A percentile compares a stretch with the other conserved stretches of the same genome.
phyloP scores from a whole-genome alignment of 257 asterid genomes.

The Echium plantagineum region DNA sequence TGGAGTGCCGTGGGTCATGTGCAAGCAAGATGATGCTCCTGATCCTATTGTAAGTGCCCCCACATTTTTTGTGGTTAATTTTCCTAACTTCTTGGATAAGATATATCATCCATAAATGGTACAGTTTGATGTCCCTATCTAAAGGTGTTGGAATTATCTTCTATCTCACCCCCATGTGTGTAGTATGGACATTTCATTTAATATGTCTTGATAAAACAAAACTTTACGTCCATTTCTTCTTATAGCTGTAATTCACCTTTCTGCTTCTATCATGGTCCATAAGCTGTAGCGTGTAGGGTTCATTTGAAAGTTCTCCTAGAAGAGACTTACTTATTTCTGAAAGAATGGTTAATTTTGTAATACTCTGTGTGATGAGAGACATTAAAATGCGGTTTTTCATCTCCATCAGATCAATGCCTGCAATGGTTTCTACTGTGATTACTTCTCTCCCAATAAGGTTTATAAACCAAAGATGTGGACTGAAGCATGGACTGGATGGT shows the following conservation, averaged over 20 bases:
- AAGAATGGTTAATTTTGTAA: not conserved
- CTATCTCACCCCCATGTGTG: not conserved
- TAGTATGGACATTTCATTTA: not conserved
- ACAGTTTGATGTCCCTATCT: not conserved
- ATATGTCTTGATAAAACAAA: slow-evolving; percentile 6
- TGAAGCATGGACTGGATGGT: slow-evolving; percentile 81
- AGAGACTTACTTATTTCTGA: not conserved
- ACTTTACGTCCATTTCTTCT: not conserved
- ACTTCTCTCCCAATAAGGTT: slow-evolving; percentile 45
- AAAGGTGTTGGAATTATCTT: too few relatives aligned
- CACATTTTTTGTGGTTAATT: not conserved
- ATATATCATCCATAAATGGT: not conserved
- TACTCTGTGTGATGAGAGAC: not conserved
- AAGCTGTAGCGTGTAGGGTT: not conserved
- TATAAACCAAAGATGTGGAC: slow-evolving; percentile 63
- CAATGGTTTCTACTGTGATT: slow-evolving; percentile 60
- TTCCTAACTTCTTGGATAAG: not conserved
- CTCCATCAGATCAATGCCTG: slow-evolving; percentile 48
- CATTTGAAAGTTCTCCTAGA: not conserved
- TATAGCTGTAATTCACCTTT: not conserved
- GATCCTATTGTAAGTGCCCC: slow-evolving; percentile 71
- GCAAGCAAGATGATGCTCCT: slow-evolving; percentile 99
- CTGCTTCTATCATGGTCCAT: not conserved
- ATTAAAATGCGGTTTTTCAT: not conserved
- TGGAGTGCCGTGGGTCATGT: slow-evolving; percentile 98